phyloP scores from a whole-genome alignment of 2,329 filamentous ascomycete genomes.

The Ceratocystis smalleyi region DNA sequence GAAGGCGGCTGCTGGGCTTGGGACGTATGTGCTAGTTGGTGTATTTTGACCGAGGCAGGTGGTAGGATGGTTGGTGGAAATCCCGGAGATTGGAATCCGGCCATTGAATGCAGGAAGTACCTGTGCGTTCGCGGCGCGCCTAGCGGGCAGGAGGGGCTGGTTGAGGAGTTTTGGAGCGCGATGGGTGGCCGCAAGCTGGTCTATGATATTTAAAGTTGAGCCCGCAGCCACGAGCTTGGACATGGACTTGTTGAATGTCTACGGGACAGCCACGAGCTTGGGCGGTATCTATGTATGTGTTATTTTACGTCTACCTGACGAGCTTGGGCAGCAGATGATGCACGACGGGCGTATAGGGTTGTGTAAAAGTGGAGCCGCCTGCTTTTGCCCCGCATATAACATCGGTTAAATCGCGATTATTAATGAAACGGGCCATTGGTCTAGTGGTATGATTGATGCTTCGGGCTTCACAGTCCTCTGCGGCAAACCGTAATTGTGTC shows the following conservation, averaged over 20 bases:
- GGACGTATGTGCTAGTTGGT: constrained; percentile 74
- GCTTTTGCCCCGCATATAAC: neutral
- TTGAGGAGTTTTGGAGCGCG: constrained; percentile 49
- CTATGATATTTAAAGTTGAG: constrained; percentile 23
- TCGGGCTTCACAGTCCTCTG: constrained; percentile 13
- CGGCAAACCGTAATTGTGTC: constrained; percentile 15
- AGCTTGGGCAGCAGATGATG: too few species aligned
- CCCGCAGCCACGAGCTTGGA: too few species aligned
- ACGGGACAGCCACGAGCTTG: too few species aligned
- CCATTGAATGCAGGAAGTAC: constrained; percentile 44
- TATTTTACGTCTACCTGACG: too few species aligned
- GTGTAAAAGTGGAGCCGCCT: neutral
- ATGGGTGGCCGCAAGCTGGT: constrained; percentile 40
- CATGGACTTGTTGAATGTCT: too few species aligned
- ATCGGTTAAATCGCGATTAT: neutral
- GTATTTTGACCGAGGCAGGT: constrained; percentile 58
- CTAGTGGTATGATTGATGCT: constrained; percentile 17
- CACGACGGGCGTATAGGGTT: neutral
- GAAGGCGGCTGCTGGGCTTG: constrained; percentile 74
- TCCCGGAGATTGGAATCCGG: constrained; percentile 52
- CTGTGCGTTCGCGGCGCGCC: constrained; percentile 47
- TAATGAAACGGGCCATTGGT: constrained; percentile 17
- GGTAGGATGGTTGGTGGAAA: constrained; percentile 59
- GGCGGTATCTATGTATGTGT: too few species aligned
- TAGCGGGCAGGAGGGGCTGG: constrained; percentile 43